Evolutionary conservation across 208 protist species (phyloP), one percentile per base, ranked within the genome.

Genomic region (Crithidia acanthocephali): DNA sequence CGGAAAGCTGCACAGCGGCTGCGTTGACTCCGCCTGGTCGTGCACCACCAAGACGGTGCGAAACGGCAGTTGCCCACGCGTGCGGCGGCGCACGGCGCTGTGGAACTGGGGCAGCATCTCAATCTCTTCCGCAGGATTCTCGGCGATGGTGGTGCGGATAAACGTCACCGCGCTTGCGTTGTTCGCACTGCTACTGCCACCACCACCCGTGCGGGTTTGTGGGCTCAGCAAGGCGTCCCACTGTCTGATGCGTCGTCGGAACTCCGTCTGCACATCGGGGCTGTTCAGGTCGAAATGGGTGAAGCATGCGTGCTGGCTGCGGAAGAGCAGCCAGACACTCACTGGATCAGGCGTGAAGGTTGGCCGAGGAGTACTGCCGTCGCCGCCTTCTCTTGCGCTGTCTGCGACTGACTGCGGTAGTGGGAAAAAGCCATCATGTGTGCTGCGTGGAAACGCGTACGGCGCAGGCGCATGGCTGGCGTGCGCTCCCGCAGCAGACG

Each of bases 201-300:
- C 25, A 0, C 2, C 16, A 37, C 32, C 52, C 22, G 22, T 27
- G 32, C 55, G 23, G 22, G 25, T 27, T 32, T 40, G 30, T 27
- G 50, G 28, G 20, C 47, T 44, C 27, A 76, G 57, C 35, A 71
- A 25, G 0, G 53, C 23, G 16, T 91, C 83, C 88, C 88, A 96
- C 18, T 74, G 70, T 16, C 42, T 35, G 20, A 92, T 87, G 16
- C 91, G 86, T 16, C 70, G 64, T 23, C 81, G 69, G 48, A 96
- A 76, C 68, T 81, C 83, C 18, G 40, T 42, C 22, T 87, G 60
- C 23, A 93, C 74, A 2, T 80, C 60, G 0, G 83, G 64, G 27
- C 72, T 55, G 71, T 93, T 94, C n/a, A 96, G 48, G 53, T 96
- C 84, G 47, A 86, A 86, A 57, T 96, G 92, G 4, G 87, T 90